These are phyloP conservation scores for Agapanthus africanus DNA, from an alignment of 106 monocot genomes.

Conservation along the genomic window DNA sequence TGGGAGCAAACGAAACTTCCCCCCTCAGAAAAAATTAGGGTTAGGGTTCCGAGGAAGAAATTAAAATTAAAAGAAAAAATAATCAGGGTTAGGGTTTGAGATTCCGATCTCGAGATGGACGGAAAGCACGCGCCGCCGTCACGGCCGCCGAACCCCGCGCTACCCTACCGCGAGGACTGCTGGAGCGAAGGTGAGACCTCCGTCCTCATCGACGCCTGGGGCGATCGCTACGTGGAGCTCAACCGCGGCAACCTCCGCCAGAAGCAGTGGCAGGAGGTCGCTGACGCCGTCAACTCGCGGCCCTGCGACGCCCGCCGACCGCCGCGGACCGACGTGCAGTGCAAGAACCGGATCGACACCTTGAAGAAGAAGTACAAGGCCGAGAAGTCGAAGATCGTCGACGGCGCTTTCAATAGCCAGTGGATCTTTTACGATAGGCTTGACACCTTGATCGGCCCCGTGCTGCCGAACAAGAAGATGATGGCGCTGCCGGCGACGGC, in stretches of 20 bases:
- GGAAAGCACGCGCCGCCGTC: conserved; percentile 19
- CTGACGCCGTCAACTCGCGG: conserved; percentile 77
- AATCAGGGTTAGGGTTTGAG: conserved; percentile 1
- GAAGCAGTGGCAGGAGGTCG: conserved; percentile 90
- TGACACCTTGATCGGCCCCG: conserved; percentile 42
- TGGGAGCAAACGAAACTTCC: too few relatives aligned
- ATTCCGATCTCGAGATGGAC: conserved; percentile 14
- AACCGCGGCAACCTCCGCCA: conserved; percentile 83
- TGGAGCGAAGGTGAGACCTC: conserved; percentile 90
- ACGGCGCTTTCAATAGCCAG: conserved; percentile 12
- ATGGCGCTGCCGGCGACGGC: not conserved
- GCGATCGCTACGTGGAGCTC: conserved; percentile 67
- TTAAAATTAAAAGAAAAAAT: too few relatives aligned
- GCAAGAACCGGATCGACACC: conserved; percentile 90
- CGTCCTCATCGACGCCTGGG: conserved; percentile 73
- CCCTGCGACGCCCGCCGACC: conserved; percentile 39
- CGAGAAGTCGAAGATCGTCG: conserved; percentile 41
- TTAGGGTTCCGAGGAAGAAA: too few relatives aligned
- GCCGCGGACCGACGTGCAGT: conserved; percentile 69
- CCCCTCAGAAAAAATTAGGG: too few relatives aligned
- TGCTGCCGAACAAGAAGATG: not conserved
- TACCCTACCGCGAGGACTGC: conserved; percentile 87
- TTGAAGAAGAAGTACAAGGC: conserved; percentile 88
- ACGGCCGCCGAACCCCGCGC: conserved; percentile 53
- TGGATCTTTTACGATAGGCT: conserved; percentile 66